phyloP scores from a whole-genome alignment of 169 alveolate species.

The Cryptosporidium tyzzeri region DNA sequence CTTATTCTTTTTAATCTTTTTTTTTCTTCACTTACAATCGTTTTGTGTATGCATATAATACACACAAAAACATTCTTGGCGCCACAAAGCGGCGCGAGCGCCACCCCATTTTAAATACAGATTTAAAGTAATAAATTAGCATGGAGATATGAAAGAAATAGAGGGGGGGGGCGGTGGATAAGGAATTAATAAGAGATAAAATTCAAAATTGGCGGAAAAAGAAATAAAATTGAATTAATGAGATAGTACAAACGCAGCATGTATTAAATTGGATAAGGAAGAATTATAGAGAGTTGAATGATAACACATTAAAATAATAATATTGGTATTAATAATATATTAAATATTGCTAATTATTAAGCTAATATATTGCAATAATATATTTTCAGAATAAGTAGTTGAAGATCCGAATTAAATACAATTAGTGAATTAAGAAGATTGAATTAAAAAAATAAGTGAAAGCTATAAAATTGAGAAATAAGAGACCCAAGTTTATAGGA shows the following conservation, averaged over 20 bases:
- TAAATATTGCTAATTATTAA: too few species aligned
- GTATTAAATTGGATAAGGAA: neutral
- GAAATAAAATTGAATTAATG: too few species aligned
- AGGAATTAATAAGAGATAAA: neutral
- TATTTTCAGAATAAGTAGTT: neutral
- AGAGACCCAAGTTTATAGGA: neutral
- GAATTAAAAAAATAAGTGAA: neutral
- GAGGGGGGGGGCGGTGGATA: neutral
- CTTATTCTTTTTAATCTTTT: neutral
- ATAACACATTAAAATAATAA: too few species aligned
- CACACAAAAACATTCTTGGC: conserved; percentile 5
- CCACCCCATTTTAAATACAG: neutral
- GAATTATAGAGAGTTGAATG: neutral
- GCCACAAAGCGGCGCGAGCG: too few species aligned
- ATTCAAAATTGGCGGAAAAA: neutral
- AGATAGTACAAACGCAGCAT: too few species aligned
- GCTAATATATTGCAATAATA: neutral
- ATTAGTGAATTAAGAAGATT: neutral
- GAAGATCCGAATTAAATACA: neutral
- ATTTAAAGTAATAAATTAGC: neutral
- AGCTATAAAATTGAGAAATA: neutral
- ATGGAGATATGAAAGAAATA: neutral
- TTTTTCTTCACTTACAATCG: neutral
- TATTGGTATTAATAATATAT: neutral
- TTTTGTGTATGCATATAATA: conserved; percentile 27